Base-by-base conservation (phyloP, 129 eudicot species). In the Flaveria linearis region DNA sequence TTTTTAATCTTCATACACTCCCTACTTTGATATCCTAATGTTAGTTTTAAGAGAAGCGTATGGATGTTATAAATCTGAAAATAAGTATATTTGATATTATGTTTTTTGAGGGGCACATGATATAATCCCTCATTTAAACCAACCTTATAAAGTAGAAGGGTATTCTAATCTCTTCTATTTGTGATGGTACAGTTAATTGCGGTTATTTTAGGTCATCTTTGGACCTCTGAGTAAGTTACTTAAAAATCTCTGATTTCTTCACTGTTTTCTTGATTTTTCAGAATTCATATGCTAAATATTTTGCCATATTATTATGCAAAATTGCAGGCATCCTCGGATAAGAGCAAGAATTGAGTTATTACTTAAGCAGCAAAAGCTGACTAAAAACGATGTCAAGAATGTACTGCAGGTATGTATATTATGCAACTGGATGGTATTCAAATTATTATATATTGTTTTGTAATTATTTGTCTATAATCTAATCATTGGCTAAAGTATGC, bases 151-250 rank as follows among this genome's bases (percentile, higher is more conserved):
- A 4, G 16, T 23, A 25, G 66, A 23, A 3, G 11, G 66, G 66
- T 25, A 28, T 52, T 46, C 57, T 52, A 63, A 69, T 57, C 20
- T 50, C 22, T 55, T 51, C 20, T 45, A 1, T 50, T 57, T 76
- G 23, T 75, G 62, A 7, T 83, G 10, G 45, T 77, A 76, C 97
- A 94, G 99, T 86, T 91, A 72, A 91, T 94, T 80, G 93, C 94
- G 43, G 96, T 94, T 76, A 91, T 91, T 75, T 87, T 94, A 47
- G 98, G 97, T 55, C 97, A 91, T 83, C 97, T 94, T 87, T 91
- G 99, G 99, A 86, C 99, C 2, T 89, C 97, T 4, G 99, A 94
- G 99, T 94, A 94, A 91, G 98, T 88, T 69, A 62, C 50, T 53
- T 68, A 71, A 64, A 62, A 69, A n/a, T 28, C 8, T 45, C 73